Evolutionary conservation across 2,329 filamentous ascomycete genomes (phyloP).

Genomic region (Pestalotiopsis sp.): DNA sequence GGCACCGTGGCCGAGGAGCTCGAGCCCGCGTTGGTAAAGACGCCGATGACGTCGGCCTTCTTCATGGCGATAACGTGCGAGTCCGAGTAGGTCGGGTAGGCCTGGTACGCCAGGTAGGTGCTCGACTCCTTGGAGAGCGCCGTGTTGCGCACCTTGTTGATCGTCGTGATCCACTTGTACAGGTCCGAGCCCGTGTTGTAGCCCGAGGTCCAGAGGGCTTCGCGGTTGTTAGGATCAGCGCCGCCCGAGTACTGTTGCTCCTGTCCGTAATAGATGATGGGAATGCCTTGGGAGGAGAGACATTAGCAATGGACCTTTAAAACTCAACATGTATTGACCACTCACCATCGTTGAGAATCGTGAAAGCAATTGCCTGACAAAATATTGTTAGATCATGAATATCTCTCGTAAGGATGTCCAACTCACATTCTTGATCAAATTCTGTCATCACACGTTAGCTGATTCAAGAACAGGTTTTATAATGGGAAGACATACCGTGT

Average conservation of each 20-base stretch:
- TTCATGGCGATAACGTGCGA: constrained; percentile 44
- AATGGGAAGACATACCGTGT: constrained; percentile 31
- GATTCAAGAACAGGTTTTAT: no score
- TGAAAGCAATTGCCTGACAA: constrained; percentile 47
- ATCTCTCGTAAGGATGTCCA: not conserved
- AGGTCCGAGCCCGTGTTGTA: constrained; percentile 45
- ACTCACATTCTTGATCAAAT: constrained; percentile 49
- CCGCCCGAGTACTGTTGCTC: constrained; percentile 54
- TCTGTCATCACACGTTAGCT: constrained; percentile 12
- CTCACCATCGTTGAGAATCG: constrained; percentile 50
- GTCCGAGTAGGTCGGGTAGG: constrained; percentile 40
- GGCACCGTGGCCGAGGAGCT: constrained; percentile 36
- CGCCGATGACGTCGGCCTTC: constrained; percentile 45
- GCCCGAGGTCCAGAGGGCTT: constrained; percentile 50
- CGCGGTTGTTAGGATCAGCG: constrained; percentile 47
- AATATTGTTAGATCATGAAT: not conserved
- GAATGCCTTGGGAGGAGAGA: constrained; percentile 41
- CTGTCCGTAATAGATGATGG: constrained; percentile 61
- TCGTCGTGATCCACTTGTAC: constrained; percentile 45
- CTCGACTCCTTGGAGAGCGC: constrained; percentile 38
- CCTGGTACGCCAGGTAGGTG: constrained; percentile 41
- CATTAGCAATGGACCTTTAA: not conserved
- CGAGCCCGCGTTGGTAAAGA: constrained; percentile 43
- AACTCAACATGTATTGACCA: not conserved
- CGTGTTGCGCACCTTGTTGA: constrained; percentile 54